These are phyloP conservation scores for Ceratobasidium sp. DNA, from an alignment of 1,284 basidiomycete species.

Conservation along the genomic window DNA sequence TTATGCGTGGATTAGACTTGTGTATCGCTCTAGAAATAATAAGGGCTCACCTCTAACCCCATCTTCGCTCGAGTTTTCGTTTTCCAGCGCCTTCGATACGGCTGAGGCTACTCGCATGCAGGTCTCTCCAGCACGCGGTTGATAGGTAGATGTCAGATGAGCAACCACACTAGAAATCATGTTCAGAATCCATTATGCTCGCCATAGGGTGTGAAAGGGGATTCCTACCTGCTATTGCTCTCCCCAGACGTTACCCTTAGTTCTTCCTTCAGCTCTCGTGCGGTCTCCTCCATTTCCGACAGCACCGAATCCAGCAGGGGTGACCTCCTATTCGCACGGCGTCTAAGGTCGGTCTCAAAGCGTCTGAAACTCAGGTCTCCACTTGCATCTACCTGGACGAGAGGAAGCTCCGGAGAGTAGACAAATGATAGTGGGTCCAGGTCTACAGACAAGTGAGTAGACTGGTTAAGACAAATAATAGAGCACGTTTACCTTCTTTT, in stretches of 20 bases:
- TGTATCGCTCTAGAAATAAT: background rate
- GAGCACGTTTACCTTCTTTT: constrained; percentile 28
- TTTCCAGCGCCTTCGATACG: constrained; percentile 45
- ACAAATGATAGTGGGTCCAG: constrained; percentile 66
- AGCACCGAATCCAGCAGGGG: constrained; percentile 71
- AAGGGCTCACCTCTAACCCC: constrained; percentile 3
- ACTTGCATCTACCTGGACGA: constrained; percentile 64
- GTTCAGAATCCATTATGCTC: constrained; percentile 15
- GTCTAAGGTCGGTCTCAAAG: constrained; percentile 64
- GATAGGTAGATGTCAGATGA: constrained; percentile 59
- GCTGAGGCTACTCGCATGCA: constrained; percentile 59
- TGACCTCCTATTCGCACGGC: constrained; percentile 72
- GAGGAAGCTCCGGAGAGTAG: constrained; percentile 66
- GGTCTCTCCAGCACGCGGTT: constrained; percentile 54
- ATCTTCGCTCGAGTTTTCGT: constrained; percentile 23
- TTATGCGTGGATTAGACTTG: background rate
- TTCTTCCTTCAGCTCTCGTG: constrained; percentile 69
- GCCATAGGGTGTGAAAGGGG: background rate
- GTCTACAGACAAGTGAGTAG: constrained; percentile 58
- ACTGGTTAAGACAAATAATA: background rate
- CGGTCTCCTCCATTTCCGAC: constrained; percentile 68
- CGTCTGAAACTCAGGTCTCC: constrained; percentile 62
- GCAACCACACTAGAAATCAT: constrained; percentile 51
- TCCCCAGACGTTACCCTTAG: constrained; percentile 62
- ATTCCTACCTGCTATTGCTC: constrained; percentile 58